These are phyloP conservation scores for Picochlorum sp. DNA, from an alignment of 139 green algal species.

Conservation along the genomic window DNA sequence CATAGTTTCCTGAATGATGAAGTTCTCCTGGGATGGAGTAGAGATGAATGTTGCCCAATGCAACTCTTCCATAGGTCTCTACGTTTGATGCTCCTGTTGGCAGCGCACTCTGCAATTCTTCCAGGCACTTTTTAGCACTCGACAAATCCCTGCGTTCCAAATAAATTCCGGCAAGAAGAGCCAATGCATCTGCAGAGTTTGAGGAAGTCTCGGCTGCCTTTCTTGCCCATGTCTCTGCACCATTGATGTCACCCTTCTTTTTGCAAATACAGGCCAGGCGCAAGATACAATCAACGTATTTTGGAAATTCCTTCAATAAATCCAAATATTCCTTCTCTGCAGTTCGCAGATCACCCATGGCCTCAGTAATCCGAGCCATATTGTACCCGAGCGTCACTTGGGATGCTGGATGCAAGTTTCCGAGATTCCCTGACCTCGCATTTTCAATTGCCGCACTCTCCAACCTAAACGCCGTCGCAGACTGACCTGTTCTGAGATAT, in stretches of 20 bases:
- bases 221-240: slow-evolving; percentile 45
- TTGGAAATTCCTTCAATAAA: slow-evolving; percentile 52
- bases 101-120: slow-evolving; percentile 24
- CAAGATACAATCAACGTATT: slow-evolving; percentile 79
- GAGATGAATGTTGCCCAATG: slow-evolving; percentile 54
- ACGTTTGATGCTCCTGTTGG: slow-evolving; percentile 8
- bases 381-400: slow-evolving; percentile 75
- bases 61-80: slow-evolving; percentile 38
- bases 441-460: slow-evolving; percentile 36
- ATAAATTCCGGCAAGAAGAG: slow-evolving; percentile 55
- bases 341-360: slow-evolving; percentile 36
- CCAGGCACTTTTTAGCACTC: slow-evolving; percentile 35
- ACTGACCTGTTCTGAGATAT: slow-evolving; percentile 39
- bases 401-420: slow-evolving; percentile 3
- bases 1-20: slow-evolving; percentile 18
- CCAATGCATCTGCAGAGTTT: slow-evolving; percentile 47
- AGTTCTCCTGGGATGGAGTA: slow-evolving; percentile 37
- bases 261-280: slow-evolving; percentile 65
- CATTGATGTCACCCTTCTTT: slow-evolving; percentile 14
- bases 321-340: slow-evolving; percentile 45
- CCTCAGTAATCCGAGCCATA: slow-evolving; percentile 64
- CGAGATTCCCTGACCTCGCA: slow-evolving; percentile 6
- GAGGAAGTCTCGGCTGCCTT: slow-evolving; percentile 19
- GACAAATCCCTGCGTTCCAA: slow-evolving; percentile 46
- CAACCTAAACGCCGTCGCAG: slow-evolving; percentile 26